Conservation (phyloP, 2,329 filamentous ascomycete genomes). For the Aureobasidium sp. region DNA sequence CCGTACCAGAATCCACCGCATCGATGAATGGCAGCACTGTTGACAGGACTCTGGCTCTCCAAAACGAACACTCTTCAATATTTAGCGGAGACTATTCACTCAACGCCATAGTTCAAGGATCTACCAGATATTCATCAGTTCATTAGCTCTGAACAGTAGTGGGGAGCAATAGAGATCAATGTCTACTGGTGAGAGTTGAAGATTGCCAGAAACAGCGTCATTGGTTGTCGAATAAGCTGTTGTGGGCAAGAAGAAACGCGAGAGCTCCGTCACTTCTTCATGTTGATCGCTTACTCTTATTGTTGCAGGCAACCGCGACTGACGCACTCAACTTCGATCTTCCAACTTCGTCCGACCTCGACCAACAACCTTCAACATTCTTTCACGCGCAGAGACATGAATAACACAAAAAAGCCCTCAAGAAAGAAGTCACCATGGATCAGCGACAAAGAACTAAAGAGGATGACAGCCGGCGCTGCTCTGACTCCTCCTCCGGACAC, state of each 20-base stretch:
- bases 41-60: no score
- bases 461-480: background rate
- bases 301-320: conserved; percentile 6
- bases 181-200: background rate
- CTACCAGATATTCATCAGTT: background rate
- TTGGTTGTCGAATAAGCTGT: no score
- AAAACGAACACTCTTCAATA: background rate
- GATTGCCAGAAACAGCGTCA: background rate
- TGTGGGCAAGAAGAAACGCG: background rate
- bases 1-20: no score
- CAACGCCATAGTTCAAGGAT: no score
- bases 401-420: background rate
- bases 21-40: no score
- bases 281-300: background rate
- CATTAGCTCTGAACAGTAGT: background rate
- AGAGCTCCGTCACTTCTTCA: background rate
- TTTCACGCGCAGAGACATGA: background rate
- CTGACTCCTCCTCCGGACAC: background rate
- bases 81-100: background rate
- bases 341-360: background rate
- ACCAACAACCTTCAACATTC: background rate
- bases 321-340: background rate
- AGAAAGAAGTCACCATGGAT: conserved; percentile 15
- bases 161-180: background rate
- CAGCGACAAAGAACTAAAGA: conserved; percentile 8